These are phyloP conservation scores for Cyberlindnera meyerae DNA, from an alignment of 805 yeast genomes.

Conservation along the genomic window DNA sequence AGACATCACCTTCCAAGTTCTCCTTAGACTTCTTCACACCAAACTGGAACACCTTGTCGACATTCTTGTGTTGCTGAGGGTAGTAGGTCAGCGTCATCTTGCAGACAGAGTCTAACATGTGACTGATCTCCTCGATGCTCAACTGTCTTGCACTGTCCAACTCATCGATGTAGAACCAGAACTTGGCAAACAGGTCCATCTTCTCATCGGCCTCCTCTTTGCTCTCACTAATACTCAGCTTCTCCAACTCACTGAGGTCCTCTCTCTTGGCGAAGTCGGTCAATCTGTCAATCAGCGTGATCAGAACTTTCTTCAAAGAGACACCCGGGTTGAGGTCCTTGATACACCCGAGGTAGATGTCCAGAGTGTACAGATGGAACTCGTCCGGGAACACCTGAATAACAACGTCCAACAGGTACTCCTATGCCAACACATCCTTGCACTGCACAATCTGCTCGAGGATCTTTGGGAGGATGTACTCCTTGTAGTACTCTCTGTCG, in stretches of 20 bases:
- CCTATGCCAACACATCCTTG: conserved; percentile 87
- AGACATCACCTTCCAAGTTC: conserved; percentile 22
- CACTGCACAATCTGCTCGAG: conserved; percentile 92
- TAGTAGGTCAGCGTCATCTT: conserved; percentile 63
- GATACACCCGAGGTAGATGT: conserved; percentile 59
- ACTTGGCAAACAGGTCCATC: conserved; percentile 48
- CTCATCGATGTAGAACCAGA: conserved; percentile 60
- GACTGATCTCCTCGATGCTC: conserved; percentile 60
- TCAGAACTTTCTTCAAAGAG: conserved; percentile 58
- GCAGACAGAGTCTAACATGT: conserved; percentile 60
- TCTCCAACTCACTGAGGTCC: conserved; percentile 20
- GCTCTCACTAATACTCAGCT: conserved; percentile 19
- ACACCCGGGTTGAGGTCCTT: conserved; percentile 65
- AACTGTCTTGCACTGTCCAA: conserved; percentile 55
- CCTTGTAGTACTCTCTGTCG: conserved; percentile 43
- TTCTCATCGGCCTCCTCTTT: neutral
- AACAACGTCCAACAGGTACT: conserved; percentile 82
- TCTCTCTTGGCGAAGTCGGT: conserved; percentile 47
- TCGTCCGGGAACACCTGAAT: conserved; percentile 94
- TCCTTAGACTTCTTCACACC: conserved; percentile 39
- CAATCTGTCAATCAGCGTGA: conserved; percentile 69
- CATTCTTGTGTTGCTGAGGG: conserved; percentile 52
- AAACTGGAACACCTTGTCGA: conserved; percentile 57
- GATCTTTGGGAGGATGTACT: conserved; percentile 66
- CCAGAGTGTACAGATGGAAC: conserved; percentile 75